Evolutionary conservation across 371 early-diverging fungal genomes (phyloP), one percentile per base, ranked within the genome.

Genomic region (Blakeslea trispora): DNA sequence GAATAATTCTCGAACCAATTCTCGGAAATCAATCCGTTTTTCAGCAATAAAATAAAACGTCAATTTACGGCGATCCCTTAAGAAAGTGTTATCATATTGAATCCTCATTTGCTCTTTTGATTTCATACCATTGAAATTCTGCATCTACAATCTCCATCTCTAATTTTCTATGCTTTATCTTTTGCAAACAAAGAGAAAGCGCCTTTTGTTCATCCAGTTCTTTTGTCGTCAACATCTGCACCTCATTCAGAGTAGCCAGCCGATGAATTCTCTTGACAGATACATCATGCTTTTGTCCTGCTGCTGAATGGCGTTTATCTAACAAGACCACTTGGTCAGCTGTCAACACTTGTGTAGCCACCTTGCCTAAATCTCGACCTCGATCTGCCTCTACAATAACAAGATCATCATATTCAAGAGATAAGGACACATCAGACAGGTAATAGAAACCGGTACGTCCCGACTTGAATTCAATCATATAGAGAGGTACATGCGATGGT

Each of bases 121-220:
- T 28, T 28, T 28, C 28, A 7, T 28, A 28, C 28, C 96, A 97
- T 72, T 97, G 98, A 67, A 92, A 97, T 75, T 97, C 98, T 17
- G 96, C 98, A 68, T 96, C 95, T 0, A 94, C 92, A 11, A 97
- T 89, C 58, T 93, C 88, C 98, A 97, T 97, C 19, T 91, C 89
- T 40, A 97, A 75, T 57, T 90, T 89, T 70, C 87, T 84, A 60
- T 90, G 88, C 31, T 88, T 82, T 53, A 92, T 94, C 70, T 94
- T 96, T 59, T 81, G 75, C 61, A 93, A 92, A 64, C 96, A 96
- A 22, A 93, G 77, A n/a, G 77, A 65, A 71, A 92, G 77, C 2
- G 97, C 95, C 69, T 88, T 92, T 41, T 88, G 84, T 70, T 97
- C 97, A 63, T 97, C 97, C 52, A 89, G 82, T 24, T 76, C 79